Conservation (phyloP, 768 basidiomycete genomes). For the Hemileccinum impolitum region DNA sequence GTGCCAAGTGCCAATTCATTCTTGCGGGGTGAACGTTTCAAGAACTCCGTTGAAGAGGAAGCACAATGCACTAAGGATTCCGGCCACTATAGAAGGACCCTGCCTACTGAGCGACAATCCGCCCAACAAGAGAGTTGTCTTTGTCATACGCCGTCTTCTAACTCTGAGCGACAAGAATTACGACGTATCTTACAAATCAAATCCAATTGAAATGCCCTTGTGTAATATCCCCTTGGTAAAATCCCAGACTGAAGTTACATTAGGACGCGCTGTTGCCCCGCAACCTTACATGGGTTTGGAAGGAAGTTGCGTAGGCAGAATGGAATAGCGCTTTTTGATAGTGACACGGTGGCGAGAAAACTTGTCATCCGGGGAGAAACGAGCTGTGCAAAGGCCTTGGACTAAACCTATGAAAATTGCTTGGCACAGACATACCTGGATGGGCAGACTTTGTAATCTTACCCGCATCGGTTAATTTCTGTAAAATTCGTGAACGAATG, state of each 20-base stretch:
- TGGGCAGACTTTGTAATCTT: slow-evolving; percentile 94
- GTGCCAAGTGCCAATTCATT: too few relatives aligned
- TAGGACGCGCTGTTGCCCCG: not conserved
- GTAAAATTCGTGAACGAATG: slow-evolving; percentile 9
- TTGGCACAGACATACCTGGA: slow-evolving; percentile 60
- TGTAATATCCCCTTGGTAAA: not conserved
- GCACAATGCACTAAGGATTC: too few relatives aligned
- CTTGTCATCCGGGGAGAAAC: slow-evolving; percentile 99
- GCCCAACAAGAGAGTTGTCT: too few relatives aligned
- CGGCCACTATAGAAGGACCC: too few relatives aligned
- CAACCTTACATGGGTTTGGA: slow-evolving; percentile 72
- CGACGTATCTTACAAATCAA: too few relatives aligned
- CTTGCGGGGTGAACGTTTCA: too few relatives aligned
- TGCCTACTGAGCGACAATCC: too few relatives aligned
- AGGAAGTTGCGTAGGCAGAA: slow-evolving; percentile 88
- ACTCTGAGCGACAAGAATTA: too few relatives aligned
- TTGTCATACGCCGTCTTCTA: too few relatives aligned
- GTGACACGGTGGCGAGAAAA: slow-evolving; percentile 97
- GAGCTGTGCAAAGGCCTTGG: slow-evolving; percentile 50
- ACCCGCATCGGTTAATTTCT: slow-evolving; percentile 85
- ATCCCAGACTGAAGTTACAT: not conserved
- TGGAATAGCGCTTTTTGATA: slow-evolving; percentile 88
- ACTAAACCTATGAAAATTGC: not conserved
- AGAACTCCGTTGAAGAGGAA: too few relatives aligned
- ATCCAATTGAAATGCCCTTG: too few relatives aligned